Evolutionary conservation across 495 filamentous ascomycete species (phyloP).

Genomic region (Hamigera avellanea): DNA sequence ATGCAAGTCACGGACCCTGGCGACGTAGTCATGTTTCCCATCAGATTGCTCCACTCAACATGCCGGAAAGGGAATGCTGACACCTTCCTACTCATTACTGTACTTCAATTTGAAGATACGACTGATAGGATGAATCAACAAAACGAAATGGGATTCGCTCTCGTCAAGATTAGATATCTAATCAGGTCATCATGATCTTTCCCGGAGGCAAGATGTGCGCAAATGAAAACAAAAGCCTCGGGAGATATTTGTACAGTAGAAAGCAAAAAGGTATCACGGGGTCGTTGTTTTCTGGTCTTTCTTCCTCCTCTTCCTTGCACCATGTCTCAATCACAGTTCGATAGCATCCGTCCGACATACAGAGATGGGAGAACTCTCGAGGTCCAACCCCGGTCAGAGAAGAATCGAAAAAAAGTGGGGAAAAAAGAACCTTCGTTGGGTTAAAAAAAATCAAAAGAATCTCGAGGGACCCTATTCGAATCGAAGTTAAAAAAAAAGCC

Average conservation of each 20-base stretch:
- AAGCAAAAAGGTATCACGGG: neutral
- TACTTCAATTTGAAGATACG: no score
- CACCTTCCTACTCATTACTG: no score
- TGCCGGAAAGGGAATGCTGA: no score
- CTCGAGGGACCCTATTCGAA: neutral
- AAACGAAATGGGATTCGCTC: slow-evolving; percentile 2
- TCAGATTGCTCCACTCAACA: no score
- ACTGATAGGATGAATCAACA: no score
- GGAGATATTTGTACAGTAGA: slow-evolving; percentile 3
- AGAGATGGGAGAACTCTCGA: neutral
- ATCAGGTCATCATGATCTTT: neutral
- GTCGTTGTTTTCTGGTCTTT: no score
- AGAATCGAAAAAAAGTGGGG: neutral
- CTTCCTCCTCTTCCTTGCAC: neutral
- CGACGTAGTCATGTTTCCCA: no score
- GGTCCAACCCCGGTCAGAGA: neutral
- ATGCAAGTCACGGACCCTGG: no score
- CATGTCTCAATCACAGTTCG: neutral
- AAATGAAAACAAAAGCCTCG: slow-evolving; percentile 5
- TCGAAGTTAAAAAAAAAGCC: neutral
- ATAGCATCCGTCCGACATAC: neutral
- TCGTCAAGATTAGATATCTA: neutral
- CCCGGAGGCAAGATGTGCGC: neutral
- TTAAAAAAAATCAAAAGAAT: neutral
- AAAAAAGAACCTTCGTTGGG: neutral